Evolutionary conservation across 2,329 filamentous ascomycete genomes (phyloP).

Genomic region (Fusarium tanahbumbuense): DNA sequence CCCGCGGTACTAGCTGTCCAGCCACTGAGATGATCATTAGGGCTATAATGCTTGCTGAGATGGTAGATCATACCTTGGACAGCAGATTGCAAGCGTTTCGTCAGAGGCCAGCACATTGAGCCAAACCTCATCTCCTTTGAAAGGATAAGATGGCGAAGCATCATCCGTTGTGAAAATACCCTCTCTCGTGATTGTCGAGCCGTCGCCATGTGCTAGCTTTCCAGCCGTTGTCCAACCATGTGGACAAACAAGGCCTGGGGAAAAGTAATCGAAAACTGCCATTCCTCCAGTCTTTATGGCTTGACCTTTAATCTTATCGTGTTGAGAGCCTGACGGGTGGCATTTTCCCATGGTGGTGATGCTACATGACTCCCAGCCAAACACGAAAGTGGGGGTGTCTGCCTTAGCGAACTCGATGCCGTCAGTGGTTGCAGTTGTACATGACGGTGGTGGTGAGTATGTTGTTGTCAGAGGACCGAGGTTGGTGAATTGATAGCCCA

Average conservation of each 20-base stretch:
- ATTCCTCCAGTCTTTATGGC: neutral
- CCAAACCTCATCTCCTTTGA: neutral
- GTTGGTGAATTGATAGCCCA: constrained; percentile 41
- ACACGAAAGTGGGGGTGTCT: neutral
- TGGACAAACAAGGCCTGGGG: constrained; percentile 43
- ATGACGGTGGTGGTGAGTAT: constrained; percentile 43
- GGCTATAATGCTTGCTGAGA: rapidly evolving
- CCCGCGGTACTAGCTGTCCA: constrained; percentile 13
- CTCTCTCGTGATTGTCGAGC: neutral
- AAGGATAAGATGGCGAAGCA: neutral
- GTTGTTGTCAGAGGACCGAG: constrained; percentile 48
- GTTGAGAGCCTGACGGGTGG: constrained; percentile 32
- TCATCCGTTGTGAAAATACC: constrained; percentile 23
- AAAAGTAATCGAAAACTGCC: constrained; percentile 34
- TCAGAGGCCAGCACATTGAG: constrained; percentile 1
- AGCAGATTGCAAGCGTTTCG: constrained; percentile 41
- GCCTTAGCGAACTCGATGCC: constrained; percentile 6
- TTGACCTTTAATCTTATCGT: constrained; percentile 12
- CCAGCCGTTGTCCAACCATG: constrained; percentile 44
- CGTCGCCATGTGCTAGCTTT: constrained; percentile 9
- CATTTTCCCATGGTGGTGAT: constrained; percentile 28
- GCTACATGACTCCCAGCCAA: constrained; percentile 22
- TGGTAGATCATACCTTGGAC: constrained; percentile 24
- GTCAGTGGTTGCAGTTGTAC: constrained; percentile 20
- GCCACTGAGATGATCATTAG: constrained; percentile 20